Percentiles rank a stretch among this genome's conserved stretches.
Conservation (phyloP, 2,329 filamentous ascomycete species). For the Calonectria pseudoturangicola region DNA sequence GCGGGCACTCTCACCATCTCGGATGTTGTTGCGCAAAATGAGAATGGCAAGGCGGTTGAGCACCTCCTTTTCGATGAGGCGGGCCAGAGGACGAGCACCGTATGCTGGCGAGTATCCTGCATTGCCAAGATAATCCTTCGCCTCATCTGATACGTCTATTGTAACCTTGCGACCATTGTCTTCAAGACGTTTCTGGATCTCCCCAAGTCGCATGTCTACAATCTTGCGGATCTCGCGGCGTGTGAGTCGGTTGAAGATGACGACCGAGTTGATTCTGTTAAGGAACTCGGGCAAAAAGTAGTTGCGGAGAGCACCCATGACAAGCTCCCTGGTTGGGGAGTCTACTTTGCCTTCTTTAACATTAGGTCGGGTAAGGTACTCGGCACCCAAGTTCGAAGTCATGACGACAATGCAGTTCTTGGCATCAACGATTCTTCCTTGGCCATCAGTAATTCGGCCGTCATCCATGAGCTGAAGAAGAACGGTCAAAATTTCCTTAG, state of each 20-base stretch:
- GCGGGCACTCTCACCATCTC: slow-evolving; percentile 87
- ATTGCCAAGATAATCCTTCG: slow-evolving; percentile 93
- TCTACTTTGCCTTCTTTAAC: slow-evolving; percentile 90
- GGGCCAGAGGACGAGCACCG: slow-evolving; percentile 89
- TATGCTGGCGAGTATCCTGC: slow-evolving; percentile 97
- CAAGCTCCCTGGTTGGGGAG: slow-evolving; percentile 87
- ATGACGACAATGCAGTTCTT: slow-evolving; percentile 99
- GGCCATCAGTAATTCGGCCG: slow-evolving; percentile 97
- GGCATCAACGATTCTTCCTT: slow-evolving; percentile 95
- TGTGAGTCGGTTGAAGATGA: slow-evolving; percentile 98
- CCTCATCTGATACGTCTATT: slow-evolving; percentile 89
- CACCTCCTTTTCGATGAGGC: slow-evolving; percentile 97
- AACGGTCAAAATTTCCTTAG: slow-evolving; percentile 97
- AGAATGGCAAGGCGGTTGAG: slow-evolving; percentile 94
- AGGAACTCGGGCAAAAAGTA: slow-evolving; percentile 99
- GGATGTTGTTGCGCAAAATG: slow-evolving; percentile 88
- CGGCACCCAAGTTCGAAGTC: slow-evolving; percentile 97
- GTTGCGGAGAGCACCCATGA: slow-evolving; percentile 92
- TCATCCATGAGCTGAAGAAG: slow-evolving; percentile 99
- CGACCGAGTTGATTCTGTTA: slow-evolving; percentile 95
- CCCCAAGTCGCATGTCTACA: slow-evolving; percentile 89
- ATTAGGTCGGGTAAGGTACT: slow-evolving; percentile 89
- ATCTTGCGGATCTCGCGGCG: slow-evolving; percentile 94
- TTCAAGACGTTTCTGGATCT: slow-evolving; percentile 93
- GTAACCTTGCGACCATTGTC: slow-evolving; percentile 88